These are phyloP conservation scores for Parathielavia hyrcaniae DNA, from an alignment of 495 filamentous ascomycete genomes.

Conservation along the genomic window DNA sequence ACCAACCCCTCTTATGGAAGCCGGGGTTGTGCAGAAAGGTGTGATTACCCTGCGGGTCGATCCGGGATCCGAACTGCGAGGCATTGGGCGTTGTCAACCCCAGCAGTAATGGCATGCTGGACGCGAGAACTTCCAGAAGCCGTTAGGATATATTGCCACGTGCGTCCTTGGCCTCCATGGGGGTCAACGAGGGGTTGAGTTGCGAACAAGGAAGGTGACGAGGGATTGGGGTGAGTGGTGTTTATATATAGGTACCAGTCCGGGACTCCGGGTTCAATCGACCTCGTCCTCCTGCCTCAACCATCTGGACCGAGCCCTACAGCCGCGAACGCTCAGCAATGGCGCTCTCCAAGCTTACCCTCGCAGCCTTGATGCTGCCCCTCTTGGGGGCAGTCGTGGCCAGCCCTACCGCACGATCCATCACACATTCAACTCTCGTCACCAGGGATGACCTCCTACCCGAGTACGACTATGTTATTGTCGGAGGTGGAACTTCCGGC, in stretches of 20 bases:
- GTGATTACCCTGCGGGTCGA: conserved; percentile 1
- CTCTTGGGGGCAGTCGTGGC: not conserved
- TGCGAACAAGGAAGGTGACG: not conserved
- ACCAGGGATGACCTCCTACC: conserved; percentile 1
- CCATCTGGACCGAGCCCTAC: too few relatives aligned
- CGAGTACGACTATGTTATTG: conserved; percentile 33
- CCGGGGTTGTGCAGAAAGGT: not conserved
- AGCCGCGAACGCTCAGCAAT: not conserved
- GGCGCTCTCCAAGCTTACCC: not conserved
- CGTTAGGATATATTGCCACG: conserved; percentile 11
- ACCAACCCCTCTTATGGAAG: not conserved
- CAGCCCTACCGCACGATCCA: not conserved
- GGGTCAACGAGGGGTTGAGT: not conserved
- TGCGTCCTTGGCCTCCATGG: conserved; percentile 3
- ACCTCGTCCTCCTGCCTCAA: too few relatives aligned
- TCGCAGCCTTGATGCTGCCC: conserved; percentile 3
- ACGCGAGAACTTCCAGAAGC: conserved; percentile 4
- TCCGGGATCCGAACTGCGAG: conserved; percentile 7
- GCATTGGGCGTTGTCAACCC: not conserved
- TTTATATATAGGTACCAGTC: not conserved
- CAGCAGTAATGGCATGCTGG: conserved; percentile 6
- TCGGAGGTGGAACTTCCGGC: conserved; percentile 42
- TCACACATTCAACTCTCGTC: conserved; percentile 1
- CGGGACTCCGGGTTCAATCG: too few relatives aligned
- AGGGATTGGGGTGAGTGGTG: not conserved